These are phyloP conservation scores for Aurantiochytrium sp. DNA, from an alignment of 108 stramenopile species.

Conservation along the genomic window DNA sequence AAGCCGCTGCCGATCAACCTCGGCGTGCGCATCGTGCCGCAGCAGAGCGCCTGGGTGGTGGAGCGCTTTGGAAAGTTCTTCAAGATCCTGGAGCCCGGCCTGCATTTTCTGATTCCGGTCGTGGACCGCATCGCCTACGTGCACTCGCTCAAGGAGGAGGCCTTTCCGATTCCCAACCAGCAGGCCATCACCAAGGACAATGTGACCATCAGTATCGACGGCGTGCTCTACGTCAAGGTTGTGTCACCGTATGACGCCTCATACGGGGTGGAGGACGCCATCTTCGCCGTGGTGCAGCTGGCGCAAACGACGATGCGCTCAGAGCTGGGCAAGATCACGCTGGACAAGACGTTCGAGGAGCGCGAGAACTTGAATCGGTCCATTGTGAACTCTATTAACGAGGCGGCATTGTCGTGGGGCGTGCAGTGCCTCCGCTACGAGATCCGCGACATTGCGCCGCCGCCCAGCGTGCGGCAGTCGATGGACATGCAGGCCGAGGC, in stretches of 20 bases:
- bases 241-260: conserved; percentile 27
- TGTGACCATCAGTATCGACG: conserved; percentile 37
- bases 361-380: conserved; percentile 22
- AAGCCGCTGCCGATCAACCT: conserved; percentile 14
- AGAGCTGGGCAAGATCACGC: conserved; percentile 38
- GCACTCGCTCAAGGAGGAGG: conserved; percentile 37
- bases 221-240: conserved; percentile 32
- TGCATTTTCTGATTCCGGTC: conserved; percentile 33
- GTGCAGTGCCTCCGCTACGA: conserved; percentile 37
- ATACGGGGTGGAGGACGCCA: conserved; percentile 36
- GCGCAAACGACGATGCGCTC: conserved; percentile 41
- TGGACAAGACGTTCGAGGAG: conserved; percentile 40
- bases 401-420: conserved; percentile 37
- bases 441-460: conserved; percentile 38
- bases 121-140: conserved; percentile 39
- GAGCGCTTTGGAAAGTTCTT: conserved; percentile 38
- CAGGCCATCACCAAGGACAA: conserved; percentile 40
- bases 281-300: conserved; percentile 35
- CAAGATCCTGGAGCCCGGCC: conserved; percentile 32
- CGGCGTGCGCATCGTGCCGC: conserved; percentile 31
- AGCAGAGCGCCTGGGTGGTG: conserved; percentile 38
- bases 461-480: conserved; percentile 9
- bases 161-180: conserved; percentile 24
- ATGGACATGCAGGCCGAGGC: conserved; percentile 45
- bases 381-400: conserved; percentile 33